These are phyloP conservation scores for Carpinus fangiana DNA, from an alignment of 306 rosid genomes.

Conservation along the genomic window DNA sequence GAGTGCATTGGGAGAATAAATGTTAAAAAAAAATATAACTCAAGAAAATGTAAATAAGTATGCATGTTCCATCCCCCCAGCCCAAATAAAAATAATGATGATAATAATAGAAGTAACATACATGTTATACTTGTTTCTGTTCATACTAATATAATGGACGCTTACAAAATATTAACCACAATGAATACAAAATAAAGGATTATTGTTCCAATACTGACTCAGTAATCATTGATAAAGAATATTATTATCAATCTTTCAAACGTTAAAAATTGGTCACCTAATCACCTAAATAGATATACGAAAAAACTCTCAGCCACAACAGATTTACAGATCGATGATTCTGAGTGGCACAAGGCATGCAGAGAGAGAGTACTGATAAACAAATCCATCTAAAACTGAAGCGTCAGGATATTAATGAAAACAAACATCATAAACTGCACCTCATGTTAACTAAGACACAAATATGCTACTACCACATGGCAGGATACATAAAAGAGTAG, in stretches of 20 bases:
- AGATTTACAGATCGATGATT: neutral
- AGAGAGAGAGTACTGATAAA: neutral
- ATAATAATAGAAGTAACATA: too few species aligned
- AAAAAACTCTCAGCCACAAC: neutral
- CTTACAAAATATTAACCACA: neutral
- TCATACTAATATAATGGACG: conserved; percentile 1
- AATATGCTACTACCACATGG: neutral
- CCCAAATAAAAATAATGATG: too few species aligned
- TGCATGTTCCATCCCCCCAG: neutral
- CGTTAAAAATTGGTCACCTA: neutral
- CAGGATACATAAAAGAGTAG: neutral
- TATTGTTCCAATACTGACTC: neutral
- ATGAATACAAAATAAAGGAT: neutral
- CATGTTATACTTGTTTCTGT: neutral
- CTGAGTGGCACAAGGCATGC: neutral
- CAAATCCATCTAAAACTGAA: neutral
- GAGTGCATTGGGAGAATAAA: neutral
- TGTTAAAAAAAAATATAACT: neutral
- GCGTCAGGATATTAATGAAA: neutral
- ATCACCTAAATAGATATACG: neutral
- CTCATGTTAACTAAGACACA: neutral
- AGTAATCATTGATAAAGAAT: neutral
- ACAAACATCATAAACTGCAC: neutral
- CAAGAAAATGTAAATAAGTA: neutral
- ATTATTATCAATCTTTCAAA: neutral